A percentile compares a stretch with the other conserved stretches of the same genome.
Evolutionary conservation across 2,329 filamentous ascomycete genomes (phyloP).

Genomic region (Penicillium sp.): DNA sequence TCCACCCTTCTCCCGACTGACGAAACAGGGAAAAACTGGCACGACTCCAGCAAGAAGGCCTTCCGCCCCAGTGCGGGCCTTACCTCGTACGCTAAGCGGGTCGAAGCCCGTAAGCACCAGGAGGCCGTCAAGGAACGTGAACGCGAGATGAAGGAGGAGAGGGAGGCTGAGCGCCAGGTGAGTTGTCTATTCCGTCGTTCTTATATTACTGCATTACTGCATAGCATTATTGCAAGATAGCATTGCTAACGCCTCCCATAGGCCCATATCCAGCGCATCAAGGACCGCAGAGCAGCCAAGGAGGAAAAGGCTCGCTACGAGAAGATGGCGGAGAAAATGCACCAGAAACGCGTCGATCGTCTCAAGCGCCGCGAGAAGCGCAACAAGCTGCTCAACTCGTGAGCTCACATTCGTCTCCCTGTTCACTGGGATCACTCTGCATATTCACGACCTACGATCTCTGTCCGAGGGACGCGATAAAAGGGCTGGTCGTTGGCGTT

Average conservation of each 20-base stretch:
- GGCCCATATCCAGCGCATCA: constrained; percentile 72
- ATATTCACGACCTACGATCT: constrained; percentile 5
- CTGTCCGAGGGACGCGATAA: neutral
- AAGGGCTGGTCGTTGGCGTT: constrained; percentile 14
- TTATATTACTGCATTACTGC: neutral
- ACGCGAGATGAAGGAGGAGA: constrained; percentile 93
- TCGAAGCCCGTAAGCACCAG: constrained; percentile 63
- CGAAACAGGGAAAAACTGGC: constrained; percentile 85
- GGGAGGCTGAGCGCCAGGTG: constrained; percentile 81
- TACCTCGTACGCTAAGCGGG: constrained; percentile 71
- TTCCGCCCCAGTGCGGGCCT: constrained; percentile 78
- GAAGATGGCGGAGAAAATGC: constrained; percentile 96
- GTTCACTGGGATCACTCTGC: neutral
- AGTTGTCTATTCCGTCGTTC: constrained; percentile 19
- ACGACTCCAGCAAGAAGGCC: constrained; percentile 64
- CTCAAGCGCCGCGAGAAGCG: constrained; percentile 94
- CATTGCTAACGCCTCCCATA: constrained; percentile 36
- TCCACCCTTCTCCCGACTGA: constrained; percentile 14
- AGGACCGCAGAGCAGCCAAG: constrained; percentile 79
- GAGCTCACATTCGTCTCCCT: constrained; percentile 10
- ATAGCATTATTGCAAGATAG: neutral
- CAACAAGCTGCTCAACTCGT: constrained; percentile 51
- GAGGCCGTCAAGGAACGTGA: constrained; percentile 85
- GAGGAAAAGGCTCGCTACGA: constrained; percentile 90
- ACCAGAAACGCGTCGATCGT: constrained; percentile 87